phyloP scores from a whole-genome alignment of 192 early-diverging fungal genomes.

The Phycomyces nitens region DNA sequence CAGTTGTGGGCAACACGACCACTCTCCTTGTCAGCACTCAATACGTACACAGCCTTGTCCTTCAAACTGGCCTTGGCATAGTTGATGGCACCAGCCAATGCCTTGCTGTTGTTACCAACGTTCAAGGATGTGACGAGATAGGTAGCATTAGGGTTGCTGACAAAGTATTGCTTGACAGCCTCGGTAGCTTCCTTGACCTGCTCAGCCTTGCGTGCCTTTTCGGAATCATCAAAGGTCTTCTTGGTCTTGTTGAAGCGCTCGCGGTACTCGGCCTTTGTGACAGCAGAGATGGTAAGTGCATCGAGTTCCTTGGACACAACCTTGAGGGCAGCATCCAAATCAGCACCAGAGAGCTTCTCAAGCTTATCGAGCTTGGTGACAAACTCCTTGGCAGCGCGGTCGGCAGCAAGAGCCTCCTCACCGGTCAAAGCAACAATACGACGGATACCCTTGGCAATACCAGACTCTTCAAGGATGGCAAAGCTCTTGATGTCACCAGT shows the following conservation, averaged over 20 bases:
- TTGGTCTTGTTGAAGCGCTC: constrained; percentile 69
- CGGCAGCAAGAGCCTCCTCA: constrained; percentile 75
- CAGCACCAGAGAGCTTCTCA: constrained; percentile 49
- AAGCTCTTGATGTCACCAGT: constrained; percentile 89
- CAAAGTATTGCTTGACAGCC: constrained; percentile 69
- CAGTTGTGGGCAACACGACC: constrained; percentile 78
- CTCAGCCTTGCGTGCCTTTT: constrained; percentile 84
- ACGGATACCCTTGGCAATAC: constrained; percentile 95
- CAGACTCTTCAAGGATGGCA: constrained; percentile 82
- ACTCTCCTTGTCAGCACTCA: constrained; percentile 66
- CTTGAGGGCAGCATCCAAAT: constrained; percentile 80
- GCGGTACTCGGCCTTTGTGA: constrained; percentile 73
- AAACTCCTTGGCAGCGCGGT: constrained; percentile 67
- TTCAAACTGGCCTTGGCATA: constrained; percentile 72
- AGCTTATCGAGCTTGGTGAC: constrained; percentile 60
- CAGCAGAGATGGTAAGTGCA: constrained; percentile 70
- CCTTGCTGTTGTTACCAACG: constrained; percentile 82
- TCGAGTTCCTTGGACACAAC: constrained; percentile 76
- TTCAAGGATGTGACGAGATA: constrained; percentile 60
- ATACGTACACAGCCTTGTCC: constrained; percentile 83
- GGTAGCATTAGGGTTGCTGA: constrained; percentile 53
- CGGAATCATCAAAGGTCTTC: constrained; percentile 82
- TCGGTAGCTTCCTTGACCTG: constrained; percentile 83
- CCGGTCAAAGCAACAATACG: constrained; percentile 93
- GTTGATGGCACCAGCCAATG: constrained; percentile 72